Percentiles rank a stretch among this genome's conserved stretches.
Conservation (phyloP, 208 protist genomes). For the Acanthamoeba healyi region DNA sequence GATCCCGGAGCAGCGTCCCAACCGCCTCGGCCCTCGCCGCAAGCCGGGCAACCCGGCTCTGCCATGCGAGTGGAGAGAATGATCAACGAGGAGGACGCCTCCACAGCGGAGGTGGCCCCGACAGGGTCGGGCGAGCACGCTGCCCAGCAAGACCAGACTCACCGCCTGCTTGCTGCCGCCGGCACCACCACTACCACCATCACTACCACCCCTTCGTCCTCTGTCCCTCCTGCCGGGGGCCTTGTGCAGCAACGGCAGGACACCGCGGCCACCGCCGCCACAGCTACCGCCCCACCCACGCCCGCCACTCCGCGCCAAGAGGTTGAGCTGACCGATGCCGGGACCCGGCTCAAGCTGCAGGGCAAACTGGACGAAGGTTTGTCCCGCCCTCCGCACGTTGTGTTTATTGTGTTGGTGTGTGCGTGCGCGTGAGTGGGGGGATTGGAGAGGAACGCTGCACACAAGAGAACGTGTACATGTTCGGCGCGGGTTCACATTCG, state of each 20-base stretch:
- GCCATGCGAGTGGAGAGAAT: not conserved
- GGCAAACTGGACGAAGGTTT: constrained; percentile 76
- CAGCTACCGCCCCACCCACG: not conserved
- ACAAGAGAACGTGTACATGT: too few relatives aligned
- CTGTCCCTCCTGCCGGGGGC: too few relatives aligned
- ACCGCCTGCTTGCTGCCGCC: not conserved
- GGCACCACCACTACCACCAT: not conserved
- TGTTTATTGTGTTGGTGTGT: not conserved
- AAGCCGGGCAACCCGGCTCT: not conserved
- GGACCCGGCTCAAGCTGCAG: constrained; percentile 77
- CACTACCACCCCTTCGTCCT: too few relatives aligned
- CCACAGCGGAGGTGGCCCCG: not conserved
- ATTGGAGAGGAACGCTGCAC: not conserved
- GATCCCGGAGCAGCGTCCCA: not conserved
- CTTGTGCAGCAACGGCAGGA: too few relatives aligned
- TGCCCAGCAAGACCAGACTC: not conserved
- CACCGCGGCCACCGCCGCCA: not conserved
- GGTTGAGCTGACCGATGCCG: constrained; percentile 80
- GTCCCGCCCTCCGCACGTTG: not conserved
- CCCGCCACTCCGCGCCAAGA: not conserved
- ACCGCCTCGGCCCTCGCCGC: too few relatives aligned
- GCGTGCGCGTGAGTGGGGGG: too few relatives aligned
- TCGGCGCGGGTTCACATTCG: not conserved
- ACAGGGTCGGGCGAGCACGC: not conserved
- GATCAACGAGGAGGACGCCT: not conserved